Evolutionary conservation across 306 rosid genomes (phyloP), one percentile per base, ranked within the genome.

Genomic region (Casuarina equisetifolia): DNA sequence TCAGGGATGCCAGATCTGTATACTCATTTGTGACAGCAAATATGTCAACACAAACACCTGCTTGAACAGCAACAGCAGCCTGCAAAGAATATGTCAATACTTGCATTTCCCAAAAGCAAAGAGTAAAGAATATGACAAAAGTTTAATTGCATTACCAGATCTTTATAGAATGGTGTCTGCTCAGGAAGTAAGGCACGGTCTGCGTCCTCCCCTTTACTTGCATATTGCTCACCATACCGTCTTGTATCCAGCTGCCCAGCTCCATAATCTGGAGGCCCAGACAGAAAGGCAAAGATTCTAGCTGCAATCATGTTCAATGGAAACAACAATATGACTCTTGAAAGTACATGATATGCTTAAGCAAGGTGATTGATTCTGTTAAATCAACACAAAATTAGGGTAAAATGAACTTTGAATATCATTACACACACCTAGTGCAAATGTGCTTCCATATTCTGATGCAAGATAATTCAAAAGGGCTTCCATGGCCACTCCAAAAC

Each of bases 1-100:
- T 95, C 57, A 95, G 82, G 78, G 98, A 92, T 9, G 98, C 97
- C 92, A 95, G 87, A 81, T 95, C 97, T 36, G 98, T 95, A 74
- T 95, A 92, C 86, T 95, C 98, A 80, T 95, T 91, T 75, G 97
- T 95, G 70, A 95, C 97, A 32, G 98, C 97, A 88, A 95, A 92
- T 86, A 92, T 89, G 84, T 95, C 97, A 71, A 92, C 97, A 48
- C 98, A 95, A 81, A 92, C 97, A 78, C 98, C 98, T 78, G 95
- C 92, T 92, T 95, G 98, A 86, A 89, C 97, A 85, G 97, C 97
- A 57, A 95, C 89, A 73, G 93, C 90, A 84, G 96, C 98, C 98
- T 95, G 91, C 77, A 92, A 81, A 49, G 82, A 77, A 81, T 68
- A 73, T 73, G 82, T 82, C 77, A 85, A 84, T 59, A 50, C 87